Conservation (phyloP, 2,329 filamentous ascomycete species). For the Chalara sp. region DNA sequence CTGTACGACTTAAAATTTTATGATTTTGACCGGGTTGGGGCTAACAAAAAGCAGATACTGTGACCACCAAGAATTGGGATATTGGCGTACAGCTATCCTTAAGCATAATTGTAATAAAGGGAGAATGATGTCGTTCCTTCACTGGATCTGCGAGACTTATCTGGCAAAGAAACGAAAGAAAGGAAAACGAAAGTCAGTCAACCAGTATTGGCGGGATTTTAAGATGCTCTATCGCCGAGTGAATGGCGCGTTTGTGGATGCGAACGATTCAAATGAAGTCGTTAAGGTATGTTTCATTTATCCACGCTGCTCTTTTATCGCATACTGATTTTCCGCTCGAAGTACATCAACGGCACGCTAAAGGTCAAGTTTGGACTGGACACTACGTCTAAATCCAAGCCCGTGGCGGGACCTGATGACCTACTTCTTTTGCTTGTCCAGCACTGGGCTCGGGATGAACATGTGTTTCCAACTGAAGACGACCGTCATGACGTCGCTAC, state of each 20-base stretch:
- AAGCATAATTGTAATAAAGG: conserved; percentile 16
- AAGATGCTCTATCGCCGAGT: conserved; percentile 4
- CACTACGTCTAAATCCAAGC: conserved; percentile 14
- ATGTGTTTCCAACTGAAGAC: conserved; percentile 5
- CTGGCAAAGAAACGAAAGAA: conserved; percentile 1
- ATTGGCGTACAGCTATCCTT: conserved; percentile 12
- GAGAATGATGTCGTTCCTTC: conserved; percentile 20
- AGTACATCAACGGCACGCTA: conserved; percentile 14
- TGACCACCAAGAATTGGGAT: conserved; percentile 2
- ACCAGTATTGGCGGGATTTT: conserved; percentile 3
- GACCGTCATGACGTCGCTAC: conserved; percentile 4
- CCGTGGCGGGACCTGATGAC: conserved; percentile 13
- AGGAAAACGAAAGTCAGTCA: background rate
- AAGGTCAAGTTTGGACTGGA: conserved; percentile 12
- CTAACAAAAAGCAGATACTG: conserved; percentile 7
- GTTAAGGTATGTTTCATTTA: conserved; percentile 10
- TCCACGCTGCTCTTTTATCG: conserved; percentile 6
- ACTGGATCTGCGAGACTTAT: conserved; percentile 19
- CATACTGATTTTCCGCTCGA: conserved; percentile 6
- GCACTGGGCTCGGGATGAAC: conserved; percentile 10
- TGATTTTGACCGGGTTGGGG: conserved; percentile 1
- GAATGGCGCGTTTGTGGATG: conserved; percentile 10
- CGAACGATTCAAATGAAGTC: conserved; percentile 13
- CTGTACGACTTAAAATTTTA: background rate
- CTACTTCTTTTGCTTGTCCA: conserved; percentile 14